Percentiles rank a stretch among this genome's conserved stretches.
These are phyloP conservation scores for Hypholoma sublateritium DNA, from an alignment of 768 basidiomycete genomes.

Conservation along the genomic window DNA sequence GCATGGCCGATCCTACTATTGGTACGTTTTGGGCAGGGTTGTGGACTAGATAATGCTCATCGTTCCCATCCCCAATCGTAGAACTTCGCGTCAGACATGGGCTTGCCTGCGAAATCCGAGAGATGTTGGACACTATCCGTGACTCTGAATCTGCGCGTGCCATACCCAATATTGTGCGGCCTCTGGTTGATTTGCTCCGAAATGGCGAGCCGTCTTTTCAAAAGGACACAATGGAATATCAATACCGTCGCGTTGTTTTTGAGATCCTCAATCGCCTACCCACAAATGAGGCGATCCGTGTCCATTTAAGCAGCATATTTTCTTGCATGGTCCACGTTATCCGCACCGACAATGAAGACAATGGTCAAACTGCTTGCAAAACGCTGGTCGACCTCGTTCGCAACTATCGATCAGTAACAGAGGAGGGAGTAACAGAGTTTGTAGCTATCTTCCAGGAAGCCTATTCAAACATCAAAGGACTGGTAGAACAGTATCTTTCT, in stretches of 20 bases:
- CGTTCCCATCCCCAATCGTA: slow-evolving; percentile 24
- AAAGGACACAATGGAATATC: slow-evolving; percentile 70
- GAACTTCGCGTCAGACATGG: slow-evolving; percentile 71
- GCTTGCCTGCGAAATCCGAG: slow-evolving; percentile 76
- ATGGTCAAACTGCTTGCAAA: slow-evolving; percentile 88
- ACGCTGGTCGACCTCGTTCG: slow-evolving; percentile 87
- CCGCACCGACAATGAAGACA: slow-evolving; percentile 93
- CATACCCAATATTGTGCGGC: slow-evolving; percentile 71
- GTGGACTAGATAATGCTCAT: not conserved
- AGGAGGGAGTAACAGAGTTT: slow-evolving; percentile 77
- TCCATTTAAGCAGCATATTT: slow-evolving; percentile 66
- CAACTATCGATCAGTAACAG: slow-evolving; percentile 67
- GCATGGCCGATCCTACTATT: slow-evolving; percentile 73
- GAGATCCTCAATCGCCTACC: slow-evolving; percentile 91
- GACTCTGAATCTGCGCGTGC: slow-evolving; percentile 73
- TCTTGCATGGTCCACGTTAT: slow-evolving; percentile 82
- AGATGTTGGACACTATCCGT: slow-evolving; percentile 76
- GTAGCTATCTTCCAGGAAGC: slow-evolving; percentile 78
- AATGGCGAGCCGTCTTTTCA: slow-evolving; percentile 65
- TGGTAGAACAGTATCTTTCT: slow-evolving; percentile 75
- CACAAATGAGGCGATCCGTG: slow-evolving; percentile 72
- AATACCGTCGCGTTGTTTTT: slow-evolving; percentile 83
- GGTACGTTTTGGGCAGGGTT: slow-evolving; percentile 39
- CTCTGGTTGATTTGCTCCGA: slow-evolving; percentile 70
- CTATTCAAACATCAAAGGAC: slow-evolving; percentile 67